Evolutionary conservation across 495 filamentous ascomycete genomes (phyloP), one percentile per base, ranked within the genome.

Genomic region (Chaetomium fimeti): DNA sequence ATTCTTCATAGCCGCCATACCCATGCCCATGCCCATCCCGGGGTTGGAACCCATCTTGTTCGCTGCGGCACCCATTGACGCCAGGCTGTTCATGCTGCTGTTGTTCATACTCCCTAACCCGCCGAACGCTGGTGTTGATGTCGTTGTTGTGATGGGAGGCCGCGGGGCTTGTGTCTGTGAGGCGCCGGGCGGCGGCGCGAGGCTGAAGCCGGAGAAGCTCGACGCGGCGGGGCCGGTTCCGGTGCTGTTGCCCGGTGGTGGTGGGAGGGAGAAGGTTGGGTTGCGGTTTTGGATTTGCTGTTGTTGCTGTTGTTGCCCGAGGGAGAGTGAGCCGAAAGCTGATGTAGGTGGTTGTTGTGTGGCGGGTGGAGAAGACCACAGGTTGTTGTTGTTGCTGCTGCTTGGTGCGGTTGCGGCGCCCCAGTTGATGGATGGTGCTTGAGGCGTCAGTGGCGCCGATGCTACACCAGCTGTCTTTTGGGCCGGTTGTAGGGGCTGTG

Each of bases 231-330:
- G 20, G 4, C 52, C 47, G 3, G 29, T 58, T 15, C 54, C 61
- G 12, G 43, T 56, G 20, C 49, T 57, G 18, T 63, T 66, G 3
- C 62, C 63, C 0, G 77, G 73, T 3, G 82, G 83, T 1, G 83
- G 82, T 0, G 83, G 78, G 0, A 83, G 72, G 5, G 81, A 80
- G 61, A 83, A 84, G 4, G 78, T 78, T 1, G 79, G 79, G 0
- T 72, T 24, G 60, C 22, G 47, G 45, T 53, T 52, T 45, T 55
- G 49, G 36, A 20, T 42, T 42, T 38, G 62, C 55, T 64, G 66
- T 47, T 61, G 52, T 38, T 60, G 66, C n/a, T 69, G 49, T 32
- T 61, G 66, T 18, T 69, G 74, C 54, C 71, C 65, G 15, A 81
- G 67, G 7, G 73, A 78, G 68, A 82, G 69, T 24, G 64, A 64